These are phyloP conservation scores for Lasiosphaeria miniovina DNA, from an alignment of 495 filamentous ascomycete species.

Conservation along the genomic window DNA sequence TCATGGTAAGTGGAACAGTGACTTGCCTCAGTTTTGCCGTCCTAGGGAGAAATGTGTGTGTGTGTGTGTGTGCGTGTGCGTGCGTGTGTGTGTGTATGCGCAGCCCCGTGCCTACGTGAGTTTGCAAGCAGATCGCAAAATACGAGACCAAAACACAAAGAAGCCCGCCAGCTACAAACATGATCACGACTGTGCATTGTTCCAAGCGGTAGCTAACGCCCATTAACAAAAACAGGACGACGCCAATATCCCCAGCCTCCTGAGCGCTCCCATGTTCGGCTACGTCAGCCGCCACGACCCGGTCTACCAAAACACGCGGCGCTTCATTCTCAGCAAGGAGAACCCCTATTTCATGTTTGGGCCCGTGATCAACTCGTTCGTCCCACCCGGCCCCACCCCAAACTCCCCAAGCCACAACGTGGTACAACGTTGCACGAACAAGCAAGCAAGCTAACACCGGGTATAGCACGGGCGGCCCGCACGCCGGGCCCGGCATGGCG, in stretches of 20 bases:
- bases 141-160: too few species aligned
- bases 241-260: constrained; percentile 58
- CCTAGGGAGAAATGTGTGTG: not conserved
- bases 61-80: too few species aligned
- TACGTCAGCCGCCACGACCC: constrained; percentile 42
- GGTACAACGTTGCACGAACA: too few species aligned
- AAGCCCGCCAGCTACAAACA: too few species aligned
- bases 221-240: constrained; percentile 46
- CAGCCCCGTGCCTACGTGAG: too few species aligned
- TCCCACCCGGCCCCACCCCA: not conserved
- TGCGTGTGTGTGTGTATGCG: too few species aligned
- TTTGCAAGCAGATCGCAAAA: too few species aligned
- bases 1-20: constrained; percentile 10
- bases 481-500: constrained; percentile 54
- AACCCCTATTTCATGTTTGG: constrained; percentile 61
- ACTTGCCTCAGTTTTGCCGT: not conserved
- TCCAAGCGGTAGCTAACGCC: not conserved
- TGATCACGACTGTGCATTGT: too few species aligned
- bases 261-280: constrained; percentile 52
- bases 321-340: constrained; percentile 40
- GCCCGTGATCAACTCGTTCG: constrained; percentile 43
- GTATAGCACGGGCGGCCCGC: constrained; percentile 48
- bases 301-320: constrained; percentile 54
- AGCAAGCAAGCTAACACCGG: not conserved
- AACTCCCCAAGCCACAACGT: not conserved